Evolutionary conservation across 257 asterid genomes (phyloP), one percentile per base, ranked within the genome.

Genomic region (Dorcoceras hygrometricum): DNA sequence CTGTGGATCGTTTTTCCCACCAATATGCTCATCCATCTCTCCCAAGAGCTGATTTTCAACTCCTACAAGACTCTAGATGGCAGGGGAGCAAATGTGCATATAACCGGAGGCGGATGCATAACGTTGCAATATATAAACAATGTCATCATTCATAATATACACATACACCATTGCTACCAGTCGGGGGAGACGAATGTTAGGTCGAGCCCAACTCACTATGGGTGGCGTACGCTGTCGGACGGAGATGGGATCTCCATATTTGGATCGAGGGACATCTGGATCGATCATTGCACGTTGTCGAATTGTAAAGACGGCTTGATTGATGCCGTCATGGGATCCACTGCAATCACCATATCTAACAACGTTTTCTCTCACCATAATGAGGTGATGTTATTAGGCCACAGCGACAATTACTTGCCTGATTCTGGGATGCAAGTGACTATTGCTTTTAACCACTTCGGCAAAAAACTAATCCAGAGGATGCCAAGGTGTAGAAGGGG

Each of bases 401-500:
- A 88, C n/a, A 84, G 73, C 68, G 95, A 88, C 60, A 79, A 82
- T 51, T 86, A 82, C 57, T 57, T 82, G 71, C 87, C 93, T 1
- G 95, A 88, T 71, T 80, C 95, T 0, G 95, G 95, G 7, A 88
- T 88, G 95, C 95, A 88, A 74, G 95, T 86, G 56, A 88, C 93
- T 2, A 88, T 88, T 25, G 89, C 93, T 16, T 88, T 88, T 59
- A 88, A 88, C 67, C 84, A 78, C 63, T 88, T 88, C 36, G 95
- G 95, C 0, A 66, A 75, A 27, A 81, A 80, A 36, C 75, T 88
- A 9, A 79, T 86, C 2, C 95, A 88, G 62, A 83, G 95, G 68
- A 88, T 88, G 95, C 95, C 95, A 23, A 77, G 95, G 73, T 88
- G 95, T 59, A 71, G 95, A 65, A 76, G 89, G 68, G 95, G 95